Conservation (phyloP, 495 filamentous ascomycete species). For the Parmelia sp. region DNA sequence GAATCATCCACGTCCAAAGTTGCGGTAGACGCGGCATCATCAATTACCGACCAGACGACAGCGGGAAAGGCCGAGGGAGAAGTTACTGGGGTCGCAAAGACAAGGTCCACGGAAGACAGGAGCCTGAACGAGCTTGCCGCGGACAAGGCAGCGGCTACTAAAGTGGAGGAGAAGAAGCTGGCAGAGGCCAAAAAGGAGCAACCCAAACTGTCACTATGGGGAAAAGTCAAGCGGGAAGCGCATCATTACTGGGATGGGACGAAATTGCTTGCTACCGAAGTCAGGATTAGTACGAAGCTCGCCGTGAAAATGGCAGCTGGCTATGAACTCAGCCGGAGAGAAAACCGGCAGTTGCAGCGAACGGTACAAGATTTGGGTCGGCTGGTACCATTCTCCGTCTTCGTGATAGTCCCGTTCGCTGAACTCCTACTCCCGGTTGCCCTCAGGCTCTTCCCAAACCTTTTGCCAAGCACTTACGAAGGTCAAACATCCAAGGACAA, state of each 20-base stretch:
- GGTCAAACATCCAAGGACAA: slow-evolving; percentile 80
- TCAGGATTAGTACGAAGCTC: slow-evolving; percentile 82
- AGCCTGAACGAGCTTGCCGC: slow-evolving; percentile 42
- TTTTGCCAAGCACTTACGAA: slow-evolving; percentile 96
- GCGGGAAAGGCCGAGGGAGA: slow-evolving; percentile 27
- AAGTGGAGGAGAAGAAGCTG: slow-evolving; percentile 45
- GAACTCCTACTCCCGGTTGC: slow-evolving; percentile 92
- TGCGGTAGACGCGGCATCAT: slow-evolving; percentile 32
- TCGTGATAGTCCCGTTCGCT: slow-evolving; percentile 93
- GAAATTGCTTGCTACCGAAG: slow-evolving; percentile 90
- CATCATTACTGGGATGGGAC: slow-evolving; percentile 99
- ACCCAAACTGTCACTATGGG: slow-evolving; percentile 78
- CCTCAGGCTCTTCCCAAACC: slow-evolving; percentile 89
- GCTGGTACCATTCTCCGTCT: slow-evolving; percentile 91
- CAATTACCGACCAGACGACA: slow-evolving; percentile 25
- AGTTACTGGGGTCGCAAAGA: slow-evolving; percentile 39
- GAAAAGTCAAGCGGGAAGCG: slow-evolving; percentile 87
- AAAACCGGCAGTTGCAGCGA: slow-evolving; percentile 78
- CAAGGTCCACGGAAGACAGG: slow-evolving; percentile 39
- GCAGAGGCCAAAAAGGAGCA: slow-evolving; percentile 68
- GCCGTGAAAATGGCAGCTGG: slow-evolving; percentile 96
- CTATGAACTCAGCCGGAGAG: slow-evolving; percentile 91
- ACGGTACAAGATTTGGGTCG: slow-evolving; percentile 92
- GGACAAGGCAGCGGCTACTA: slow-evolving; percentile 38
- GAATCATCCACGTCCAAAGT: slow-evolving; percentile 24